Evolutionary conservation across 768 basidiomycete genomes (phyloP), one percentile per base, ranked within the genome.

Genomic region (Xanthoconium stramineum): DNA sequence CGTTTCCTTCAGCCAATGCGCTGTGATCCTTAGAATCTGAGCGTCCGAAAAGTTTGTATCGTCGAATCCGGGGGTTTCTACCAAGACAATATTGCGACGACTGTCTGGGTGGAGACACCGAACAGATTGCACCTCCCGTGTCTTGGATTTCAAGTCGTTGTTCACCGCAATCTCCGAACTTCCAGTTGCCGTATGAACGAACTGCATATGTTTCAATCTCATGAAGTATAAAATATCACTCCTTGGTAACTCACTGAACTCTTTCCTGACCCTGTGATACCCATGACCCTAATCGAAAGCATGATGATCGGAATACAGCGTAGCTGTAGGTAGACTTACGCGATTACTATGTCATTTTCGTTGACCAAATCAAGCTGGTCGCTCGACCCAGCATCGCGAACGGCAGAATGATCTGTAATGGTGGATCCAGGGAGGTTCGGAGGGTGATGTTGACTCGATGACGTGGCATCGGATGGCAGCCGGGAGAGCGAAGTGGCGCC

Each of bases 1-100:
- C 62, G 62, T 63, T 6, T 45, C 20, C 45, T 57, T 65, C 20
- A 63, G 32, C 62, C 62, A 63, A 20, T 47, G 19, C 39, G 59
- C 55, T 50, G 61, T 55, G 10, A 55, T 58, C 32, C 4, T 55
- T 17, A 64, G 45, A 39, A 65, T 42, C 38, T 55, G 44, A 6
- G 37, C 2, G 28, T 64, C 62, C 6, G 55, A 50, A 17, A 54
- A 50, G 13, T 28, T 1, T 9, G 24, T 24, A 24, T 24, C 24
- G 24, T 24, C 24, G 24, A 24, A 24, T 24, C 24, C 24, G 24
- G 24, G 24, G 24, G 24, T 24, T 2, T 24, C 24, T 24, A 24
- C 24, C 24, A 24, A 24, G 24, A 24, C 4, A 32, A 64, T 49
- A 32, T 47, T 47, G 29, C 55, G 58, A 38, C 29, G 52, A 15